Evolutionary conservation across 2,329 filamentous ascomycete genomes (phyloP).

Genomic region (Orbilia ellipsospora): DNA sequence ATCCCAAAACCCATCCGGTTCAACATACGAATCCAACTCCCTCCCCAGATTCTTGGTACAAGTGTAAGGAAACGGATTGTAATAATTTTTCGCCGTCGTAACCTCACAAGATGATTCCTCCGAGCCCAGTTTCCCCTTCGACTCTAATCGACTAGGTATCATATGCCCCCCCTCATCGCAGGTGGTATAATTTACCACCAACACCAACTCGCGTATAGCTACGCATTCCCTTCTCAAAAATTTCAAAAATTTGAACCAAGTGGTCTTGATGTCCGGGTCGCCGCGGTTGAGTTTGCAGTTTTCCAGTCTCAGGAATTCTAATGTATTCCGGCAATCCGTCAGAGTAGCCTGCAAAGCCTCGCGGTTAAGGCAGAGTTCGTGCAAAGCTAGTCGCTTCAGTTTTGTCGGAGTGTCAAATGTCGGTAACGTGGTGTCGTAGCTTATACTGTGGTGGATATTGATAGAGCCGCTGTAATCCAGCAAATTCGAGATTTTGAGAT

Average conservation of each 20-base stretch:
- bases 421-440: neutral
- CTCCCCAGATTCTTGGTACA: neutral
- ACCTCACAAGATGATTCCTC: too few species aligned
- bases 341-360: neutral
- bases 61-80: too few species aligned
- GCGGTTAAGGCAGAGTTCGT: neutral
- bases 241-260: slow-evolving; percentile 3
- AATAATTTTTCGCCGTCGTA: too few species aligned
- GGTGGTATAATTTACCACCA: neutral
- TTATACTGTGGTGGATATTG: neutral
- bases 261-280: neutral
- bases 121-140: too few species aligned
- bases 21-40: neutral
- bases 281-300: neutral
- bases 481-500: neutral
- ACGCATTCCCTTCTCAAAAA: neutral
- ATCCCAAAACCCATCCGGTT: slow-evolving; percentile 16
- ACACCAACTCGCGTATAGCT: neutral
- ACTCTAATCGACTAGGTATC: neutral
- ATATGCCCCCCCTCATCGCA: neutral
- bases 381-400: neutral
- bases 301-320: neutral
- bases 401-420: neutral
- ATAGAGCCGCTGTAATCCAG: neutral
- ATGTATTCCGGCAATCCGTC: neutral